phyloP scores from a whole-genome alignment of 2,329 filamentous ascomycete genomes.

The Parasarocladium wereldwijsianum region DNA sequence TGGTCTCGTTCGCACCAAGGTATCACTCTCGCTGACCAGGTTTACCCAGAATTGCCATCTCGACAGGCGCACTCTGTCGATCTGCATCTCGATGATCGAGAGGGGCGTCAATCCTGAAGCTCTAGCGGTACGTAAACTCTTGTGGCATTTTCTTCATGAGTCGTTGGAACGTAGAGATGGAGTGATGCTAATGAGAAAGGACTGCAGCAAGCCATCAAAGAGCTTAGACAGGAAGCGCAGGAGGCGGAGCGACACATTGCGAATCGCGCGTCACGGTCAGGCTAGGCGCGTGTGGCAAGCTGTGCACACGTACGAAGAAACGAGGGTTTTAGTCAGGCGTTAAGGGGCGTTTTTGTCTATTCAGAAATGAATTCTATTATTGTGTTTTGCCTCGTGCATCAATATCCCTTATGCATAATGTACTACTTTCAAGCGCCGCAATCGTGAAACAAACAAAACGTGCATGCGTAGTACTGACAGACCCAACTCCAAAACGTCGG shows the following conservation, averaged over 20 bases:
- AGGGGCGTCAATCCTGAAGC: conserved; percentile 95
- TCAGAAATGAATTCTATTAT: no score
- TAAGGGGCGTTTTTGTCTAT: no score
- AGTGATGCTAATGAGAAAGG: not conserved
- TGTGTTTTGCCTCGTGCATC: no score
- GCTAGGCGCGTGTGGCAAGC: no score
- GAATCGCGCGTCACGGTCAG: conserved; percentile 15
- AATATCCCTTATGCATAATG: no score
- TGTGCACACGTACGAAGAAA: no score
- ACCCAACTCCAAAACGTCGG: no score
- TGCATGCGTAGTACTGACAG: no score
- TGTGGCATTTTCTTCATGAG: not conserved
- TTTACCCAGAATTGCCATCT: conserved; percentile 71
- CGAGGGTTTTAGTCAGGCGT: no score
- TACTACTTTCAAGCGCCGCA: no score
- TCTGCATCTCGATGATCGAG: conserved; percentile 94
- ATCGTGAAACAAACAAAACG: no score
- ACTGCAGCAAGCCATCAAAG: conserved; percentile 41
- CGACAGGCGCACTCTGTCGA: conserved; percentile 77
- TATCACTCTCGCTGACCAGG: conserved; percentile 6
- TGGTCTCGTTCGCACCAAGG: not conserved
- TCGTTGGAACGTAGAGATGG: not conserved
- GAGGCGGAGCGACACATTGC: conserved; percentile 27
- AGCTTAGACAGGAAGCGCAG: conserved; percentile 41
- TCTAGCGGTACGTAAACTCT: conserved; percentile 57